Evolutionary conservation across 768 basidiomycete genomes (phyloP).

Genomic region (Antrodiella citrinella): DNA sequence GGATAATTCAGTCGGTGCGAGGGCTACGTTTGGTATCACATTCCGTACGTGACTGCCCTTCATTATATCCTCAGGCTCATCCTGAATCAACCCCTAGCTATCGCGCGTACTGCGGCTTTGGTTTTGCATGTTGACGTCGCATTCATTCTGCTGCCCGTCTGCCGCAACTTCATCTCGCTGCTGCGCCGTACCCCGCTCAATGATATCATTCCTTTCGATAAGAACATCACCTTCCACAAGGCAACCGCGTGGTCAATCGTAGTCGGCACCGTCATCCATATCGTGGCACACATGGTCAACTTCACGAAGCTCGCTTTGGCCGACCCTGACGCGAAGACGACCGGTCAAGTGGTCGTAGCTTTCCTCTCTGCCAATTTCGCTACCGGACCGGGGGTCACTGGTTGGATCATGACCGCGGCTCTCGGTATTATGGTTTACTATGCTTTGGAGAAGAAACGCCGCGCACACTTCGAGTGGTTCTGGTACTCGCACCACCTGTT

Average conservation of each 20-base stretch:
- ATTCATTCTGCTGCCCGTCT: constrained; percentile 91
- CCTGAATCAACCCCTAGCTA: constrained; percentile 38
- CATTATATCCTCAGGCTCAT: not conserved
- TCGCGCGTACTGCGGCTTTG: constrained; percentile 83
- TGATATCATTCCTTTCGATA: constrained; percentile 86
- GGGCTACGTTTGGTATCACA: constrained; percentile 64
- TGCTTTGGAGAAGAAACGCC: constrained; percentile 72
- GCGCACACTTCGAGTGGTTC: constrained; percentile 78
- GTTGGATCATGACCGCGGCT: constrained; percentile 78
- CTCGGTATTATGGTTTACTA: constrained; percentile 80
- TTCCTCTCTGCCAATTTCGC: constrained; percentile 76
- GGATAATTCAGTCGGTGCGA: constrained; percentile 65
- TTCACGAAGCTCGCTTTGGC: constrained; percentile 58
- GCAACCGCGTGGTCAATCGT: constrained; percentile 90
- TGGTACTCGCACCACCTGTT: constrained; percentile 89
- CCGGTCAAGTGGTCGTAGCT: constrained; percentile 48
- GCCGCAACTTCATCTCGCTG: constrained; percentile 89
- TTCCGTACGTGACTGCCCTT: constrained; percentile 46
- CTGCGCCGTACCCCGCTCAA: constrained; percentile 82
- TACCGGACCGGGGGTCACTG: constrained; percentile 76
- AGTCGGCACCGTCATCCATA: constrained; percentile 66
- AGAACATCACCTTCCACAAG: constrained; percentile 87
- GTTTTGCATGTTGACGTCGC: constrained; percentile 87
- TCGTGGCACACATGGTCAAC: constrained; percentile 81
- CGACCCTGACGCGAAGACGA: constrained; percentile 43